Percentiles rank a stretch among this genome's conserved stretches.
Evolutionary conservation across 2,329 filamentous ascomycete species (phyloP).

Genomic region (Lachnellula suecica): DNA sequence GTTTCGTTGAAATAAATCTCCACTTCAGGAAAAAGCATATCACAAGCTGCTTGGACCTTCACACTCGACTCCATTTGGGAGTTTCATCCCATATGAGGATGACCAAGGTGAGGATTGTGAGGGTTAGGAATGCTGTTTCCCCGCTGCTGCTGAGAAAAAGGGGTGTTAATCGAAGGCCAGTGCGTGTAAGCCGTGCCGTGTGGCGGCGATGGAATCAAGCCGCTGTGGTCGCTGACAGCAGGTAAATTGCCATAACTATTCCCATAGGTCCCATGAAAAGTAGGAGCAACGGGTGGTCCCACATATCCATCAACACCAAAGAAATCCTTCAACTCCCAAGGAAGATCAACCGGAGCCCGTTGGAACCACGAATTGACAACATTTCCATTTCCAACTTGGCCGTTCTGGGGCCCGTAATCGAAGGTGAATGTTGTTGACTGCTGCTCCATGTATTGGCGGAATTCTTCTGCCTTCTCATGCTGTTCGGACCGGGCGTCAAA

Average conservation of each 20-base stretch:
- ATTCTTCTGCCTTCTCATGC: conserved; percentile 18
- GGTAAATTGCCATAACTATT: conserved; percentile 11
- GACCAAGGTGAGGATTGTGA: background rate
- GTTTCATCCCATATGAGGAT: conserved; percentile 1
- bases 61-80: background rate
- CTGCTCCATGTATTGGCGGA: conserved; percentile 21
- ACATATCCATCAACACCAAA: conserved; percentile 25
- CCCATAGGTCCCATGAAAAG: conserved; percentile 4
- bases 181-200: conserved; percentile 23
- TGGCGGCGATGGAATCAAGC: conserved; percentile 15
- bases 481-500: conserved; percentile 22
- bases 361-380: conserved; percentile 27
- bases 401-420: conserved; percentile 14
- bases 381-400: conserved; percentile 5
- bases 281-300: conserved; percentile 2
- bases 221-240: conserved; percentile 10
- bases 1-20: background rate
- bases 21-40: background rate
- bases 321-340: conserved; percentile 27
- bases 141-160: conserved; percentile 15
- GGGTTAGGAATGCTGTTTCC: background rate
- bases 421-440: conserved; percentile 21
- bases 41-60: no score
- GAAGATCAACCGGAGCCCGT: conserved; percentile 22
- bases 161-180: conserved; percentile 24